Conservation (phyloP, 805 yeast species). For the Candida ovalis region DNA sequence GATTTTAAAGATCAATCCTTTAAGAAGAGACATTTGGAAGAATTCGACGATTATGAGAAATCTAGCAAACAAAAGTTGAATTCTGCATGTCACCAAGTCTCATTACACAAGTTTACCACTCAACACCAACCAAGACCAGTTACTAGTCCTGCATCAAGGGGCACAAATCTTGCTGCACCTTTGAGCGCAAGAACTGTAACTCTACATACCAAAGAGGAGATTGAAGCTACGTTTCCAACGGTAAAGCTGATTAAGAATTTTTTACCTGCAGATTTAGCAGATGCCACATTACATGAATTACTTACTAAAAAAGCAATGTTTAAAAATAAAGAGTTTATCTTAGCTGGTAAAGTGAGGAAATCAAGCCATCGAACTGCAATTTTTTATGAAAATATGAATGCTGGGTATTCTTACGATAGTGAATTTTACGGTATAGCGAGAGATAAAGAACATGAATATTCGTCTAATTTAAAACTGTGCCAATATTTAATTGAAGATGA, state of each 20-base stretch:
- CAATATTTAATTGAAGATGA: conserved; percentile 36
- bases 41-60: not conserved
- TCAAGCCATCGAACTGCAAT: conserved; percentile 52
- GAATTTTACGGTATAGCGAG: conserved; percentile 16
- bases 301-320: conserved; percentile 39
- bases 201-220: conserved; percentile 49
- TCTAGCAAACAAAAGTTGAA: not conserved
- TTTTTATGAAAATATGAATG: conserved; percentile 22
- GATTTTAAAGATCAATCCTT: too few relatives aligned
- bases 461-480: conserved; percentile 35
- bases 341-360: conserved; percentile 58
- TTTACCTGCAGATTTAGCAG: conserved; percentile 48
- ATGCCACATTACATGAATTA: conserved; percentile 39
- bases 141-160: not conserved
- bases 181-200: conserved; percentile 14
- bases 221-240: conserved; percentile 47
- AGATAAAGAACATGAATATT: conserved; percentile 15
- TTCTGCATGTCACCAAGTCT: not conserved
- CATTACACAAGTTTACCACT: not conserved
- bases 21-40: too few relatives aligned
- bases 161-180: not conserved
- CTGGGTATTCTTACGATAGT: conserved; percentile 8
- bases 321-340: conserved; percentile 44
- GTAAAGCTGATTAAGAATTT: conserved; percentile 47
- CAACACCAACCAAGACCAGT: not conserved